Evolutionary conservation across 2,329 filamentous ascomycete genomes (phyloP).

Genomic region (Colletotrichum sansevieriae): DNA sequence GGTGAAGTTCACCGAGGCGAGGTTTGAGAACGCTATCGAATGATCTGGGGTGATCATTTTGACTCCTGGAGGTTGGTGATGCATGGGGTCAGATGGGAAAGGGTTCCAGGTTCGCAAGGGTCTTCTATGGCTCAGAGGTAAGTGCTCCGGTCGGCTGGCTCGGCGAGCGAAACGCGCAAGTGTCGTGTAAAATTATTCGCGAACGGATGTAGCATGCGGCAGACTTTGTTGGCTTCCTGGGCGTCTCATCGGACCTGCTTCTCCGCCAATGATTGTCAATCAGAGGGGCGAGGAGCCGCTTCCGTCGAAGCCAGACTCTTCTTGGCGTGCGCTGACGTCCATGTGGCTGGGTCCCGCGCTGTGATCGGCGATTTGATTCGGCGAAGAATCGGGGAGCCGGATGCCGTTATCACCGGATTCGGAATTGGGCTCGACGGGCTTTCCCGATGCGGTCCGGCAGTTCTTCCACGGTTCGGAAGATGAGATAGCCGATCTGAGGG

Average conservation of each 20-base stretch:
- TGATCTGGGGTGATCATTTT: slow-evolving; percentile 33
- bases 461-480: neutral
- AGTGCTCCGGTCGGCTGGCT: neutral
- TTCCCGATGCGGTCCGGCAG: neutral
- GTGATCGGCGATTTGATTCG: neutral
- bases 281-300: slow-evolving; percentile 3
- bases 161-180: neutral
- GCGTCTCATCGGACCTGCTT: neutral
- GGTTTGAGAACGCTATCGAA: slow-evolving; percentile 27
- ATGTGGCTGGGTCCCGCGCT: neutral
- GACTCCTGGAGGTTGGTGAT: neutral
- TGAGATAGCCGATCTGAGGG: too few species aligned
- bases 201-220: neutral
- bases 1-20: slow-evolving; percentile 29
- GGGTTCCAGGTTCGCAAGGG: neutral
- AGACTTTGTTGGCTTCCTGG: neutral
- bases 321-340: neutral
- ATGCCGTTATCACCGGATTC: neutral
- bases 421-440: neutral
- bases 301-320: neutral
- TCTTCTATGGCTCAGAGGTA: neutral
- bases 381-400: neutral
- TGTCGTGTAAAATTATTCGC: neutral
- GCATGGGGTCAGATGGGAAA: neutral
- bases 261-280: neutral